phyloP scores from a whole-genome alignment of 768 basidiomycete species.

The Serpula lacrymans region DNA sequence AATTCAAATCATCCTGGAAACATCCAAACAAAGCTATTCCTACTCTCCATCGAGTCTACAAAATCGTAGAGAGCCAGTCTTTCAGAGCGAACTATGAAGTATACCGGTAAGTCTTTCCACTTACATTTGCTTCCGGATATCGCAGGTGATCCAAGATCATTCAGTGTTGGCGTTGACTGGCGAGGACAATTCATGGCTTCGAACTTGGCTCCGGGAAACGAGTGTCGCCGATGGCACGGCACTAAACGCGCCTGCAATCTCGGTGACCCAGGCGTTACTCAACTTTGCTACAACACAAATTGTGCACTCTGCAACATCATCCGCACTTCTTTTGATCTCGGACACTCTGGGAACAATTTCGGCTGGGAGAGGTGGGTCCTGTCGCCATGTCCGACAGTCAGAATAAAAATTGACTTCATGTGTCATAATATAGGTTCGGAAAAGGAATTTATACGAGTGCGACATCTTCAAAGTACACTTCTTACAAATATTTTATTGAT shows the following conservation, averaged over 20 bases:
- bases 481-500: neutral
- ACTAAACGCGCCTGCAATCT: slow-evolving; percentile 56
- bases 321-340: slow-evolving; percentile 55
- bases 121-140: no score
- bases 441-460: slow-evolving; percentile 71
- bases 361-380: no score
- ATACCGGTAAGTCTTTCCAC: slow-evolving; percentile 59
- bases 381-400: no score
- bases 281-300: slow-evolving; percentile 46
- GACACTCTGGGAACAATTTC: no score
- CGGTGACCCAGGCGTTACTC: slow-evolving; percentile 49
- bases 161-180: no score
- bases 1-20: slow-evolving; percentile 69
- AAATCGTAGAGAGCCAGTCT: slow-evolving; percentile 49
- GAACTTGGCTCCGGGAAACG: no score
- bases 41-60: slow-evolving; percentile 58
- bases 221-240: slow-evolving; percentile 67
- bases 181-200: no score
- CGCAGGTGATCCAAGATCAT: no score
- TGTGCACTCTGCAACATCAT: slow-evolving; percentile 59
- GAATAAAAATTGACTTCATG: no score
- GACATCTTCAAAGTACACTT: slow-evolving; percentile 62
- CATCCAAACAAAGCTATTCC: slow-evolving; percentile 58
- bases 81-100: slow-evolving; percentile 57
- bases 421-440: no score